Evolutionary conservation across 2,329 filamentous ascomycete species (phyloP).

Genomic region (Fusarium brachygibbosum): DNA sequence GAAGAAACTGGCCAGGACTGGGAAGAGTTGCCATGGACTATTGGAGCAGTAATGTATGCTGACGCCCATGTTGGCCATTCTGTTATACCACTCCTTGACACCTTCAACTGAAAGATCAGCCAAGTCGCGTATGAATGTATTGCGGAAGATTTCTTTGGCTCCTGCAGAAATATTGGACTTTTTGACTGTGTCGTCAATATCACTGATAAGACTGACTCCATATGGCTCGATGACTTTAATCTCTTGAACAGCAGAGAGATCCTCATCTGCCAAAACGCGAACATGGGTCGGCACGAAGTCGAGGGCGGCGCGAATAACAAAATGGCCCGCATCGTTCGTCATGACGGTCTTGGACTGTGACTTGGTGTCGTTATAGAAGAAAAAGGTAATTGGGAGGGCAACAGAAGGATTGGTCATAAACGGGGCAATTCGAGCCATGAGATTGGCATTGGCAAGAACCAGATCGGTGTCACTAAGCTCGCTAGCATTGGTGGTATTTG

Average conservation of each 20-base stretch:
- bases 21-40: constrained; percentile 97
- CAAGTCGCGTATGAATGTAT: constrained; percentile 92
- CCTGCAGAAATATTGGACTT: constrained; percentile 90
- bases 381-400: constrained; percentile 84
- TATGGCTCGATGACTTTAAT: constrained; percentile 81
- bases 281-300: constrained; percentile 94
- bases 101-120: constrained; percentile 86
- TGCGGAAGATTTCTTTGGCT: constrained; percentile 94
- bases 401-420: constrained; percentile 89
- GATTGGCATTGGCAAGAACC: constrained; percentile 82
- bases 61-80: constrained; percentile 83
- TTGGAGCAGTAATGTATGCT: constrained; percentile 98
- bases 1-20: constrained; percentile 88
- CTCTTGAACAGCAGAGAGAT: constrained; percentile 83
- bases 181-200: constrained; percentile 98
- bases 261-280: constrained; percentile 86
- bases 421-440: constrained; percentile 88
- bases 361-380: constrained; percentile 90
- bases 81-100: constrained; percentile 89
- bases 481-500: constrained; percentile 52
- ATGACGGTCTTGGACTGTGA: constrained; percentile 87
- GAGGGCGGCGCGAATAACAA: constrained; percentile 81
- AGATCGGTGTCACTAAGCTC: constrained; percentile 84
- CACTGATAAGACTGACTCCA: constrained; percentile 93
- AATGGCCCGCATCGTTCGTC: constrained; percentile 92